Evolutionary conservation across 148 eudicot species (phyloP).

Genomic region (Euryodendron excelsum): DNA sequence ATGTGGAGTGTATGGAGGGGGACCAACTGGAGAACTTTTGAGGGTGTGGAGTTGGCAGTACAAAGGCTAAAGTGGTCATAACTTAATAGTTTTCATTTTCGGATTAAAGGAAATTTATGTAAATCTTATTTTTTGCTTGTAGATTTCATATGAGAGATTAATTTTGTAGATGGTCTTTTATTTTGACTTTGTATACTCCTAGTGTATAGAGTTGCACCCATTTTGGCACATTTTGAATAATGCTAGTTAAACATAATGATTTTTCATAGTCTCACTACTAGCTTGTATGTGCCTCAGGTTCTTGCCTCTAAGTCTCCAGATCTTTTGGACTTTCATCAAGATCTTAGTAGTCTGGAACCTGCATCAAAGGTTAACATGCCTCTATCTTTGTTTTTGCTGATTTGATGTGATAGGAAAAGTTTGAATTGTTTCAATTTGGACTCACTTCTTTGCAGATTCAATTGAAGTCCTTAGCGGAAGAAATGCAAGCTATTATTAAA

Average conservation of each 20-base stretch:
- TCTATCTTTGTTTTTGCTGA: conserved; percentile 11
- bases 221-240: background rate
- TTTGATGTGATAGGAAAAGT: background rate
- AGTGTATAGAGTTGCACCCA: background rate
- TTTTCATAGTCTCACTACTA: background rate
- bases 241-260: background rate
- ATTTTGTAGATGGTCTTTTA: background rate
- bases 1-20: background rate
- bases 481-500: conserved; percentile 96
- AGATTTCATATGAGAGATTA: conserved; percentile 1
- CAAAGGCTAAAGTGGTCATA: no score
- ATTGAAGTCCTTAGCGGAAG: conserved; percentile 96
- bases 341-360: conserved; percentile 74
- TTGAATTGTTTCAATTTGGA: background rate
- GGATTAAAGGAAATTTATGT: no score
- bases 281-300: conserved; percentile 37
- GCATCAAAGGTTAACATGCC: conserved; percentile 69
- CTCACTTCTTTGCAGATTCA: conserved; percentile 66
- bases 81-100: no score
- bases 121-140: no score
- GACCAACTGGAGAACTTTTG: background rate
- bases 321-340: conserved; percentile 73
- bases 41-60: background rate
- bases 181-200: background rate
- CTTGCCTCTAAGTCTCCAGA: conserved; percentile 67